phyloP scores from a whole-genome alignment of 208 protist genomes.

The Angomonas desouzai region DNA sequence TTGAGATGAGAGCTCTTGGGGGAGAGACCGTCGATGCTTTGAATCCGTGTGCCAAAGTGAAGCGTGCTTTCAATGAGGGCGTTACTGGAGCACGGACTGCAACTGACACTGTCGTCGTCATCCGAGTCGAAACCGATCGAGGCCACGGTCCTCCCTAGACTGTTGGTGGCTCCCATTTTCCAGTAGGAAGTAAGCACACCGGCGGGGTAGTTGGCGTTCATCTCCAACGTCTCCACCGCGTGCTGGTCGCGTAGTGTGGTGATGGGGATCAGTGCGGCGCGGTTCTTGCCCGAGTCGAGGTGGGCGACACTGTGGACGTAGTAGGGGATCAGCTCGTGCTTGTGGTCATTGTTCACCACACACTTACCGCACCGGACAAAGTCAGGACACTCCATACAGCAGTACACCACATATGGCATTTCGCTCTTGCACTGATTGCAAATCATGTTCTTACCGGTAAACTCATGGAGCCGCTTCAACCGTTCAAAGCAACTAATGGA shows the following conservation, averaged over 20 bases:
- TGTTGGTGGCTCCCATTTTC: background rate
- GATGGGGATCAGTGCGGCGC: slow-evolving; percentile 46
- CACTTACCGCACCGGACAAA: slow-evolving; percentile 80
- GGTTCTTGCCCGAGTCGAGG: slow-evolving; percentile 24
- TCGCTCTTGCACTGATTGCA: slow-evolving; percentile 65
- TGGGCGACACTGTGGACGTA: slow-evolving; percentile 55
- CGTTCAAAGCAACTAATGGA: slow-evolving; percentile 16
- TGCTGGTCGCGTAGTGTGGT: slow-evolving; percentile 50
- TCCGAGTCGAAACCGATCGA: slow-evolving; percentile 12
- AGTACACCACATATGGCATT: slow-evolving; percentile 54
- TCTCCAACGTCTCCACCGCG: slow-evolving; percentile 70
- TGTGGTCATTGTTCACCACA: slow-evolving; percentile 50
- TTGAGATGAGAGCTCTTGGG: slow-evolving; percentile 12
- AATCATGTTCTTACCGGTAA: slow-evolving; percentile 33
- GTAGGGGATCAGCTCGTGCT: slow-evolving; percentile 56
- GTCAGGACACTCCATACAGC: slow-evolving; percentile 43
- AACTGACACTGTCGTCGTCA: slow-evolving; percentile 9
- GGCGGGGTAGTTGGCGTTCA: slow-evolving; percentile 59
- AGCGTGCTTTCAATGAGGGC: slow-evolving; percentile 11
- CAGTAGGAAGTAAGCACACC: slow-evolving; percentile 45
- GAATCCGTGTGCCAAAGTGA: slow-evolving; percentile 14
- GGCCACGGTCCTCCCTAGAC: slow-evolving; percentile 17
- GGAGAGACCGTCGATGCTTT: slow-evolving; percentile 11
- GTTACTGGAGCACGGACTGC: slow-evolving; percentile 19
- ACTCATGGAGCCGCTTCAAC: slow-evolving; percentile 17